phyloP scores from a whole-genome alignment of 768 basidiomycete genomes.

The Leccinum obscurum region DNA sequence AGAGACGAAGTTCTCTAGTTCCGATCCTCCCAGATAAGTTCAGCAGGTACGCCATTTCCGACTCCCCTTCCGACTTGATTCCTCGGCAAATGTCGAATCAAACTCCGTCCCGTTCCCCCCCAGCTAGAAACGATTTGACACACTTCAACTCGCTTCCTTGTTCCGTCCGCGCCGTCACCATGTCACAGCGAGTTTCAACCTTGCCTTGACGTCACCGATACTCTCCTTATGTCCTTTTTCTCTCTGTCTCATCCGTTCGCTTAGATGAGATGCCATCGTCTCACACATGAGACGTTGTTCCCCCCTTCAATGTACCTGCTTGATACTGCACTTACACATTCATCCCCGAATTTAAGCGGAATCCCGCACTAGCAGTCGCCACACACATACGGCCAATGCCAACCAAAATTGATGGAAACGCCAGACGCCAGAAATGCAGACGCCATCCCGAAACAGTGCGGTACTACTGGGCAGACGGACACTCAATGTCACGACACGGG shows the following conservation, averaged over 20 bases:
- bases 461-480: neutral
- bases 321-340: neutral
- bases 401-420: neutral
- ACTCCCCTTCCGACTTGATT: neutral
- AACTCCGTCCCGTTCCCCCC: neutral
- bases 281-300: neutral
- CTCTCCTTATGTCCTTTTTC: neutral
- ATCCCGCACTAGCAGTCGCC: neutral
- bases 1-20: neutral
- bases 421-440: neutral
- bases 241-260: neutral
- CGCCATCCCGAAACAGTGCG: neutral
- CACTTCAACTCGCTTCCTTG: neutral
- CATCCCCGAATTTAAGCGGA: neutral
- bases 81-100: neutral
- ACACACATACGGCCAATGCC: neutral
- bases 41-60: neutral
- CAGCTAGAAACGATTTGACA: neutral
- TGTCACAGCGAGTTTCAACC: neutral
- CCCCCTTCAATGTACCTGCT: neutral
- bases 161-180: neutral
- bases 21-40: neutral
- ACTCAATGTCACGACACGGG: neutral
- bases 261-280: neutral
- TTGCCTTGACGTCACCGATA: neutral